Base-by-base conservation (phyloP, 768 basidiomycete species). In the Mycena rebaudengoi region DNA sequence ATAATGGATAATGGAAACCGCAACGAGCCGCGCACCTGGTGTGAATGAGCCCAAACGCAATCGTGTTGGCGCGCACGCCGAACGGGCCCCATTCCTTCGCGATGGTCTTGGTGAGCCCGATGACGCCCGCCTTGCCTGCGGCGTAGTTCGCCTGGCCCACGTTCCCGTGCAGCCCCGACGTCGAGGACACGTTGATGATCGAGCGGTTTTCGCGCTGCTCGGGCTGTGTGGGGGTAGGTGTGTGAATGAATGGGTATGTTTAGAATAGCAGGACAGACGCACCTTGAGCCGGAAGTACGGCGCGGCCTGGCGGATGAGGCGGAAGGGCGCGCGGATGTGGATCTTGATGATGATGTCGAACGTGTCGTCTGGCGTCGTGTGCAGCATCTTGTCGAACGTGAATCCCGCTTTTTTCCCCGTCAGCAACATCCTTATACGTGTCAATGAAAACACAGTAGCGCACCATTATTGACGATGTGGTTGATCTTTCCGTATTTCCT, bases 11-110 rank as follows among this genome's bases (percentile, higher is more conserved):
- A 53, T 23, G n/a, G 29, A 18, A 32, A 25, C 60, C 51, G 20
- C 49, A 5, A 26, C 10, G 11, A 6, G n/a, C n/a, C n/a, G 68
- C 74, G 60, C 62, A 91, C 88, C 94, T 81, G 2, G 94, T 95
- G 69, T 90, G 86, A 45, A 95, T 87, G 44, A 88, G 80, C 25
- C 93, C 92, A 68, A 86, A 94, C 4, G 92, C 92, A 41, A 95
- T 78, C 3, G 90, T 89, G 79, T 95, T 94, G 26, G 90, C 90
- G 50, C 93, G 90, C 21, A 94, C 91, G 67, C 89, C 89, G 76
- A 90, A 94, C 4, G 81, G 76, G 29, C 94, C 94, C 93, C 93
- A 95, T 73, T 95, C 94, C 74, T 95, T 95, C 48, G 89, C 88
- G 66, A 92, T 88, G 39, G 93, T 95, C 81, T 94, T 95, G 37